Evolutionary conservation across 148 eudicot species (phyloP).

Genomic region (Chenopodium formosanum): DNA sequence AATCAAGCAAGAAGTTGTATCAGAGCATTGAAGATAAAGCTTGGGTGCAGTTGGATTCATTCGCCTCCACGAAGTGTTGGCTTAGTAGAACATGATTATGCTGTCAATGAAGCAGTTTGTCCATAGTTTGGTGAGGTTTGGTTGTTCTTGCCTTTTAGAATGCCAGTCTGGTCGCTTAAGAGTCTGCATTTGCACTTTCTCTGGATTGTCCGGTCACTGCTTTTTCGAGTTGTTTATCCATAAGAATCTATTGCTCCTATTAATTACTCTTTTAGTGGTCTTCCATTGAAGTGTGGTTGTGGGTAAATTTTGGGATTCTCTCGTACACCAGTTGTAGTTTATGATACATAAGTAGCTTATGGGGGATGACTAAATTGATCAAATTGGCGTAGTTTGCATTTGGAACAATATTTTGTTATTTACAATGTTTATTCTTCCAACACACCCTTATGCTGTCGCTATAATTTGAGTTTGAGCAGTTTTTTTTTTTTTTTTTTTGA

Average conservation of each 20-base stretch:
- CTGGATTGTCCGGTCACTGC: constrained; percentile 24
- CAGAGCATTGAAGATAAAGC: constrained; percentile 39
- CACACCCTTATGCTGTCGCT: neutral
- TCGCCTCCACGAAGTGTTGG: constrained; percentile 27
- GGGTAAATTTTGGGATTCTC: constrained; percentile 29
- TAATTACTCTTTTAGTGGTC: constrained; percentile 6
- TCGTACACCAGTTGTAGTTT: constrained; percentile 21
- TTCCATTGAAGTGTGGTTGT: constrained; percentile 31
- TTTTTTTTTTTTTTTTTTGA: neutral
- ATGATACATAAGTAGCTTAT: constrained; percentile 25
- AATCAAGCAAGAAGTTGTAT: constrained; percentile 33
- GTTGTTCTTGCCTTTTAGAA: constrained; percentile 19
- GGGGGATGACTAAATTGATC: constrained; percentile 25
- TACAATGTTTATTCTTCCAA: constrained; percentile 7
- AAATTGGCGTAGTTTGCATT: constrained; percentile 9
- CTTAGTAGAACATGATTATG: constrained; percentile 15
- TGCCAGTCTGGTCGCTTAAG: constrained; percentile 12
- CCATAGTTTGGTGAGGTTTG: constrained; percentile 36
- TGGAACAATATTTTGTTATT: constrained; percentile 19
- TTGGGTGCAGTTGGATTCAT: constrained; percentile 16
- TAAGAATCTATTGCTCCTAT: constrained; percentile 8
- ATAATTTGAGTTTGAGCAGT: neutral
- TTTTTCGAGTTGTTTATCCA: constrained; percentile 18
- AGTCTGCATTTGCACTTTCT: constrained; percentile 25
- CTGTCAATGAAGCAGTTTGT: constrained; percentile 21